Conservation (phyloP, 768 basidiomycete species). For the Hygrocybe coccinea region DNA sequence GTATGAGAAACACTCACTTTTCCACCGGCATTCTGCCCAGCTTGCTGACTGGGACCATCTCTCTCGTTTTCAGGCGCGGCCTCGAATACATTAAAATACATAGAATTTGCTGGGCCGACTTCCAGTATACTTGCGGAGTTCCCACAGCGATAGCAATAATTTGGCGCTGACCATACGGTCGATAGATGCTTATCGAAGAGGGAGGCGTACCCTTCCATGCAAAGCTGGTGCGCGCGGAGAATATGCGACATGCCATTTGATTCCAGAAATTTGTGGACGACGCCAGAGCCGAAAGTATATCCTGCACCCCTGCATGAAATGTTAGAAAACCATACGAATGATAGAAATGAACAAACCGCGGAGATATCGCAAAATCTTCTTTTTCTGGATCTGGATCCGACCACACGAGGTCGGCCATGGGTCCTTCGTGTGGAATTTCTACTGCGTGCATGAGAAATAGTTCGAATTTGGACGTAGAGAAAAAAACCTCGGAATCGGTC, state of each 20-base stretch:
- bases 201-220: constrained; percentile 99
- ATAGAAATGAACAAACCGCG: constrained; percentile 55
- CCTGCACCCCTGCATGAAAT: constrained; percentile 75
- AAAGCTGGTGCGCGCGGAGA: constrained; percentile 94
- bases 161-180: constrained; percentile 98
- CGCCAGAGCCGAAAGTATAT: constrained; percentile 97
- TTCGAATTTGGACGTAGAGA: constrained; percentile 16
- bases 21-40: constrained; percentile 61
- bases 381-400: constrained; percentile 99
- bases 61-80: constrained; percentile 98
- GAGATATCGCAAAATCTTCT: constrained; percentile 98
- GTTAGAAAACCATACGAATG: background rate
- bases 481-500: constrained; percentile 89
- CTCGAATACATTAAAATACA: constrained; percentile 97
- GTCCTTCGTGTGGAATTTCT: constrained; percentile 99
- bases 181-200: constrained; percentile 92
- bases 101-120: constrained; percentile 80
- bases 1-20: constrained; percentile 46
- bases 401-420: constrained; percentile 99
- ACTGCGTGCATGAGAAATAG: constrained; percentile 20
- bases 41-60: constrained; percentile 81
- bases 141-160: constrained; percentile 98
- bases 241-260: constrained; percentile 97
- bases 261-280: constrained; percentile 95
- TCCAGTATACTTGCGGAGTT: constrained; percentile 96